A percentile compares a stretch with the other conserved stretches of the same genome.
Evolutionary conservation across 2,329 filamentous ascomycete genomes (phyloP).

Genomic region (Fusarium globosum): DNA sequence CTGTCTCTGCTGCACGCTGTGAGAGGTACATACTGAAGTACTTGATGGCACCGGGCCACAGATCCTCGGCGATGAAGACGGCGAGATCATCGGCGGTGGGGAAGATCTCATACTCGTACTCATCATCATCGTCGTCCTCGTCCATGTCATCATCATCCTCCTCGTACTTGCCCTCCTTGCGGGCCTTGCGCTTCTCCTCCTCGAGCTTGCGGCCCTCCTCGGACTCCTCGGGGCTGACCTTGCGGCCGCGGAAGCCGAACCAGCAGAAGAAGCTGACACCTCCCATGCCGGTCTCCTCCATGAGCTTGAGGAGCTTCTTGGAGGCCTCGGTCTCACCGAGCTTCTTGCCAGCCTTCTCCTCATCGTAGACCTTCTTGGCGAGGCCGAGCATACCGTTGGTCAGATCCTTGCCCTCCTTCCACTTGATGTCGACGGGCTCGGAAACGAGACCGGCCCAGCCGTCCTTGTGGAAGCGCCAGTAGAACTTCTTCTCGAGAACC

Average conservation of each 20-base stretch:
- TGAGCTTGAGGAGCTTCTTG: slow-evolving; percentile 64
- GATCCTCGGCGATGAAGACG: slow-evolving; percentile 82
- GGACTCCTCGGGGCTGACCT: slow-evolving; percentile 79
- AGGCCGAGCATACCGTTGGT: slow-evolving; percentile 83
- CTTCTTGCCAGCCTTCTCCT: slow-evolving; percentile 59
- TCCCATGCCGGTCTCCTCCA: slow-evolving; percentile 70
- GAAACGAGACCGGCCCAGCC: slow-evolving; percentile 83
- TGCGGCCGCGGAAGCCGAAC: slow-evolving; percentile 82
- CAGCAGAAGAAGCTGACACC: slow-evolving; percentile 86
- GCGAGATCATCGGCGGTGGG: slow-evolving; percentile 88
- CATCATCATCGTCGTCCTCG: slow-evolving; percentile 71
- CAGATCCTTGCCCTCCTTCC: slow-evolving; percentile 84
- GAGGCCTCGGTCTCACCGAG: slow-evolving; percentile 59
- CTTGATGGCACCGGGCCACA: slow-evolving; percentile 88
- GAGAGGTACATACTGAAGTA: slow-evolving; percentile 81
- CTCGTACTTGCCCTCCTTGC: slow-evolving; percentile 59
- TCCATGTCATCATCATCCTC: slow-evolving; percentile 57
- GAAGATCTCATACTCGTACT: slow-evolving; percentile 84
- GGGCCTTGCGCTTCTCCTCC: slow-evolving; percentile 63
- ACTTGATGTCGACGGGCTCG: slow-evolving; percentile 87
- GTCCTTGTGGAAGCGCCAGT: slow-evolving; percentile 77
- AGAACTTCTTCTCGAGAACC: slow-evolving; percentile 91
- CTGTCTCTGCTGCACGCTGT: slow-evolving; percentile 1
- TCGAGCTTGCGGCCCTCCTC: slow-evolving; percentile 69
- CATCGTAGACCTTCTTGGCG: slow-evolving; percentile 75